Evolutionary conservation across 108 stramenopile genomes (phyloP), one percentile per base, ranked within the genome.

Genomic region (Nitzschia inconspicua): DNA sequence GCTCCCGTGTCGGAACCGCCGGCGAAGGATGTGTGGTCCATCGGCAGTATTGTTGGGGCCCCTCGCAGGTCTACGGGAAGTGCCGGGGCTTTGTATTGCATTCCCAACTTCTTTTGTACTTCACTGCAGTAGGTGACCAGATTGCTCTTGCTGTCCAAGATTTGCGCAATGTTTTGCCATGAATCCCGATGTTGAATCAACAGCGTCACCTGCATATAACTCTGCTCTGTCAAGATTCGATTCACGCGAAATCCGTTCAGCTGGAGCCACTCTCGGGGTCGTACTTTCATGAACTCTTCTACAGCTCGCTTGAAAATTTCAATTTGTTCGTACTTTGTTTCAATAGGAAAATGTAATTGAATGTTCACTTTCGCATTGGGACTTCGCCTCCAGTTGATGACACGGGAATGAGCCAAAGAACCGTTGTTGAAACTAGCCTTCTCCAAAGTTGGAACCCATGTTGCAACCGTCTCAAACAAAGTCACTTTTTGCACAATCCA

Each of bases 401-500:
- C 83, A 23, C 88, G 36, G 9, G 70, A 60, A 19, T 54, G 44
- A 4, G 88, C 84, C 7, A 89, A 51, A 4, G 74, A 58, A 25
- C 82, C 79, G 56, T 89, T 89, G 13, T 80, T 79, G 41, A 72
- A 71, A 3, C 76, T 85, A 24, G 85, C 85, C 0, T 74, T 73
- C 52, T 90, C 89, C 28, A 83, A 80, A 3, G 85, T 86, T 36
- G 83, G 57, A 3, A 68, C 70, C 41, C 71, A 80, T 9, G 76
- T 64, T 19, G 75, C 73, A 26, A 79, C 79, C 2, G 89, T 90
- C 11, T 80, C 66, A 30, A 74, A 83, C 13, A 90, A 57, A 13
- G 76, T 68, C 2, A 90, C 79, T 25, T 66, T 49, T 27, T 86
- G 68, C 1, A 89, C 85, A 51, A 76, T 70, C 88, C 88, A 89